phyloP scores from a whole-genome alignment of 306 rosid genomes.

The Trifolium repens region DNA sequence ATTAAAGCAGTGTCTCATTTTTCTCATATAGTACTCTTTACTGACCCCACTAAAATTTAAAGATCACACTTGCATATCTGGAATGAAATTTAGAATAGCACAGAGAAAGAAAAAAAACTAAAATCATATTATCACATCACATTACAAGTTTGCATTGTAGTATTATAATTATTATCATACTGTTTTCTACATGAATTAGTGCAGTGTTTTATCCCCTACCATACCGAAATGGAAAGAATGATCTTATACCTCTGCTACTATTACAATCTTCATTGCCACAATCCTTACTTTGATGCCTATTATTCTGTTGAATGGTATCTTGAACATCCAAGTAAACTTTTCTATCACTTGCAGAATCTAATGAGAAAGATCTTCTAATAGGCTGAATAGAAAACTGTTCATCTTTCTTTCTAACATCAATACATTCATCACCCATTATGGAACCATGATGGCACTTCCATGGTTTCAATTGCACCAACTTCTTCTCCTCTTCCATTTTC shows the following conservation, averaged over 20 bases:
- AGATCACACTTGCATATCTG: not conserved
- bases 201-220: slow-evolving; percentile 54
- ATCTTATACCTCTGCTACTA: slow-evolving; percentile 51
- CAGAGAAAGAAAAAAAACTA: not conserved
- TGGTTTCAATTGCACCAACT: slow-evolving; percentile 27
- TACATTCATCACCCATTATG: slow-evolving; percentile 77
- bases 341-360: slow-evolving; percentile 70
- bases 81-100: not conserved
- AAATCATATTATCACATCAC: not conserved
- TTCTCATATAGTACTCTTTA: not conserved
- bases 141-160: not conserved
- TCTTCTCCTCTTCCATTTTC: not conserved
- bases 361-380: slow-evolving; percentile 70
- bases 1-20: not conserved
- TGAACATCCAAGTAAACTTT: slow-evolving; percentile 57
- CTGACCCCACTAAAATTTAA: not conserved
- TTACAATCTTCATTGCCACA: slow-evolving; percentile 52
- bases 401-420: slow-evolving; percentile 64
- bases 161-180: slow-evolving; percentile 39
- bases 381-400: slow-evolving; percentile 66
- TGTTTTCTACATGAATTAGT: slow-evolving; percentile 48
- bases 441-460: slow-evolving; percentile 59
- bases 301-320: slow-evolving; percentile 42
- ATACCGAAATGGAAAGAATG: slow-evolving; percentile 65
- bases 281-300: slow-evolving; percentile 40